Evolutionary conservation across 257 asterid genomes (phyloP).

Genomic region (Solanum lycopersicoides): DNA sequence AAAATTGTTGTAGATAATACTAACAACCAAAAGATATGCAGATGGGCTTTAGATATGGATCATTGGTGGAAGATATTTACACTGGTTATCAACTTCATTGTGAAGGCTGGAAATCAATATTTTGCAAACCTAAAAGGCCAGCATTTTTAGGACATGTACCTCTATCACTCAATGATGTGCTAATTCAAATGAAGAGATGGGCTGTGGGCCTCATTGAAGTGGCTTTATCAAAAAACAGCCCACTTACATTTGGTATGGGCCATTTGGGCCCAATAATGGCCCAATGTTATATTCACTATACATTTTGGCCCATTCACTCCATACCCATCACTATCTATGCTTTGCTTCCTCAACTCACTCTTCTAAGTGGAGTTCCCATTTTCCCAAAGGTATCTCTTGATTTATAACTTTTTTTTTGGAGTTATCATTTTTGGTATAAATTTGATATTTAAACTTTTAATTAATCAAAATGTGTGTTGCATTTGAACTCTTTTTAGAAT

Average conservation of each 20-base stretch:
- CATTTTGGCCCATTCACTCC: constrained; percentile 59
- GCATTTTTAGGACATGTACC: constrained; percentile 68
- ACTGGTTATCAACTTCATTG: background rate
- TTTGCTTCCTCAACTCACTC: constrained; percentile 41
- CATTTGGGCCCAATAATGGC: constrained; percentile 41
- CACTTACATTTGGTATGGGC: constrained; percentile 39
- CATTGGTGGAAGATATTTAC: background rate
- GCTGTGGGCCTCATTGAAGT: constrained; percentile 66
- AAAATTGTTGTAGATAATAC: background rate
- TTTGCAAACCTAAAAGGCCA: constrained; percentile 38
- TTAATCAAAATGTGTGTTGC: background rate
- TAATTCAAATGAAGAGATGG: constrained; percentile 62
- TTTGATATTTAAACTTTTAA: background rate
- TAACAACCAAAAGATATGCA: background rate
- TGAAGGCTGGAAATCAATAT: background rate
- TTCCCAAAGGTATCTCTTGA: constrained; percentile 54
- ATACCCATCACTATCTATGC: constrained; percentile 47
- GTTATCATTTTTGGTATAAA: background rate
- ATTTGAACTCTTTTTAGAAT: background rate
- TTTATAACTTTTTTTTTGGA: background rate
- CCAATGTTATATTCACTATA: constrained; percentile 38
- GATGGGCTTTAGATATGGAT: background rate
- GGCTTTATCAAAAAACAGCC: constrained; percentile 34
- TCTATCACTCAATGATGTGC: constrained; percentile 35
- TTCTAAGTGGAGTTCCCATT: constrained; percentile 36